Conservation (phyloP, 2,329 filamentous ascomycete species). For the Fusarium bactridioides region DNA sequence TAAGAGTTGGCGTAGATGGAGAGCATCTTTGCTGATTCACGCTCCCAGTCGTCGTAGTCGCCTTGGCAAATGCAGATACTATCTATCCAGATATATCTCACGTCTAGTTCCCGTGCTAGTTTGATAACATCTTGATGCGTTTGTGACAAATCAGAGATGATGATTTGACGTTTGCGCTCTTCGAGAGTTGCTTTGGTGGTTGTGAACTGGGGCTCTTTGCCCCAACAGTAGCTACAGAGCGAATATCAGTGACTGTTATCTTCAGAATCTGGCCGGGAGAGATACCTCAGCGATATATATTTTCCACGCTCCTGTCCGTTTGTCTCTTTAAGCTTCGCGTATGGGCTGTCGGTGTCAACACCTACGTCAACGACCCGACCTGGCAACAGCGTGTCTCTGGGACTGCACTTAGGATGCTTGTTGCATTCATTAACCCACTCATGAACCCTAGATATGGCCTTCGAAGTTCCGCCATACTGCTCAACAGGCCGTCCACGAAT, state of each 20-base stretch:
- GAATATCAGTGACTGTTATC: neutral
- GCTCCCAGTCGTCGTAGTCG: neutral
- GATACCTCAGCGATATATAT: constrained; percentile 2
- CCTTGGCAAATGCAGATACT: constrained; percentile 5
- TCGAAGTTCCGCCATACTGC: neutral
- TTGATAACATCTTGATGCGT: neutral
- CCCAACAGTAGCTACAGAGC: neutral
- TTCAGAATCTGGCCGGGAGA: accelerated
- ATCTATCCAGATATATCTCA: constrained; percentile 1
- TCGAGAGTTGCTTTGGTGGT: constrained; percentile 1
- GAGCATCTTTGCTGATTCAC: neutral
- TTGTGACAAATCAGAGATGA: neutral
- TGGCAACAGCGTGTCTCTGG: neutral
- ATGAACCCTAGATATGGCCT: neutral
- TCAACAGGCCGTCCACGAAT: neutral
- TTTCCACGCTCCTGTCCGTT: neutral
- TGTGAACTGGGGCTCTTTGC: accelerated
- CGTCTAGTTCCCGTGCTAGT: accelerated
- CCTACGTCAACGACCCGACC: neutral
- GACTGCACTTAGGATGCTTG: neutral
- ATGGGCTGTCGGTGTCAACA: neutral
- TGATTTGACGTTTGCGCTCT: neutral
- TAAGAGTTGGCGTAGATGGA: neutral
- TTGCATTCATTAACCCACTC: neutral
- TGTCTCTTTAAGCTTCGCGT: neutral